These are phyloP conservation scores for Camelina sativa DNA, from an alignment of 345 rosid genomes.

Conservation along the genomic window DNA sequence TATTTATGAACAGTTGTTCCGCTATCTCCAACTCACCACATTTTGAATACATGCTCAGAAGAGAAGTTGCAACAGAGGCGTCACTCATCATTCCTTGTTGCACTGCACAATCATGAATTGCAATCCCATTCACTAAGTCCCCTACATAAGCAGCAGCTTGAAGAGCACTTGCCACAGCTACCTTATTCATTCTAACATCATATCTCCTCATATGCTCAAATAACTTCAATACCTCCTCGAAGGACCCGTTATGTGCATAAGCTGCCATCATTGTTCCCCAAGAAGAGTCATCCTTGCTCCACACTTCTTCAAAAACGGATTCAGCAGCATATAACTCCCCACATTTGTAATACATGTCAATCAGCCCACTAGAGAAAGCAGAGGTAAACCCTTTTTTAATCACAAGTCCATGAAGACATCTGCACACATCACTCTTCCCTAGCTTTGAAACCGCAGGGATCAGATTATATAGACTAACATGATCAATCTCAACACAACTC, in stretches of 20 bases:
- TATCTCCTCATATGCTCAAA: conserved; percentile 47
- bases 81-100: conserved; percentile 50
- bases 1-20: conserved; percentile 44
- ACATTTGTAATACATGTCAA: conserved; percentile 63
- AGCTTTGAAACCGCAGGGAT: conserved; percentile 66
- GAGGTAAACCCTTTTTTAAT: conserved; percentile 49
- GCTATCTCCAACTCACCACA: conserved; percentile 55
- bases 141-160: conserved; percentile 58
- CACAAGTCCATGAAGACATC: conserved; percentile 58
- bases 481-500: conserved; percentile 45
- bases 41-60: conserved; percentile 63
- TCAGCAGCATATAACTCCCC: conserved; percentile 48
- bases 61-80: conserved; percentile 54
- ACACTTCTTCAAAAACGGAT: conserved; percentile 47
- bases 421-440: conserved; percentile 48
- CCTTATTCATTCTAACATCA: conserved; percentile 50
- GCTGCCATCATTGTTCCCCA: conserved; percentile 69
- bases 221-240: conserved; percentile 51
- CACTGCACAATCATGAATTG: conserved; percentile 47
- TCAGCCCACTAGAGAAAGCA: conserved; percentile 54
- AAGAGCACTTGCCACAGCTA: conserved; percentile 51
- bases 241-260: conserved; percentile 55
- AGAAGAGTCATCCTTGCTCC: conserved; percentile 44
- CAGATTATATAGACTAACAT: conserved; percentile 57
- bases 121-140: conserved; percentile 48